phyloP scores from a whole-genome alignment of 805 yeast genomes.

The Nakazawaea sp. region DNA sequence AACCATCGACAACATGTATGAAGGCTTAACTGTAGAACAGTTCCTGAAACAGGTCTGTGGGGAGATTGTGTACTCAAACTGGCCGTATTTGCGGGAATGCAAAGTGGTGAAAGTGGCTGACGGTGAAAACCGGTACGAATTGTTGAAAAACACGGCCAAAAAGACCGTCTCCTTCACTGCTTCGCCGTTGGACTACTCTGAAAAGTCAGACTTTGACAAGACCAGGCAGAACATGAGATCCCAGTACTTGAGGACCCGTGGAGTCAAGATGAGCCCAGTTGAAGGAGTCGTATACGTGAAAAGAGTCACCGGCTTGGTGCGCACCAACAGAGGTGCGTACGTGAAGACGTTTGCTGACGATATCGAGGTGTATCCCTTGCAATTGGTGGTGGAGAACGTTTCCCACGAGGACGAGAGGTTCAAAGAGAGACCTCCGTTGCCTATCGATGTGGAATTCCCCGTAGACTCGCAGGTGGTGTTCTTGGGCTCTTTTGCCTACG shows the following conservation, averaged over 20 bases:
- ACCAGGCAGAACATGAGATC: slow-evolving; percentile 31
- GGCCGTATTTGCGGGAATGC: slow-evolving; percentile 90
- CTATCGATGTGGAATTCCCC: slow-evolving; percentile 82
- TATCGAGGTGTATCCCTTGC: slow-evolving; percentile 63
- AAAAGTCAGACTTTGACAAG: slow-evolving; percentile 36
- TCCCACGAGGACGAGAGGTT: slow-evolving; percentile 69
- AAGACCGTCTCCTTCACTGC: slow-evolving; percentile 19
- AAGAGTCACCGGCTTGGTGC: slow-evolving; percentile 69
- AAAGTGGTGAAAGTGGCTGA: slow-evolving; percentile 60
- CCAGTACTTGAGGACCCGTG: slow-evolving; percentile 46
- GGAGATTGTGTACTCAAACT: slow-evolving; percentile 63
- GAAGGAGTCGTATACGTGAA: slow-evolving; percentile 62
- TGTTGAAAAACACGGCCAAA: slow-evolving; percentile 22
- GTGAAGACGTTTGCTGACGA: slow-evolving; percentile 59
- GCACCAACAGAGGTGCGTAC: slow-evolving; percentile 67
- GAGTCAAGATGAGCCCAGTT: slow-evolving; percentile 50
- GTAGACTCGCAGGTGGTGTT: slow-evolving; percentile 63
- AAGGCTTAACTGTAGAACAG: slow-evolving; percentile 51
- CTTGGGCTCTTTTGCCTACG: slow-evolving; percentile 83
- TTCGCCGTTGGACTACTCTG: slow-evolving; percentile 39
- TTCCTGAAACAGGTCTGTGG: slow-evolving; percentile 58
- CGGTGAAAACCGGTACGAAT: slow-evolving; percentile 40
- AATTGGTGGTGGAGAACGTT: slow-evolving; percentile 71
- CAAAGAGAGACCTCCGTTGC: slow-evolving; percentile 63
- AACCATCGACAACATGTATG: slow-evolving; percentile 46